Percentiles rank a stretch among this genome's conserved stretches.
These are phyloP conservation scores for Eutrema heterophyllum DNA, from an alignment of 345 rosid species.

Conservation along the genomic window DNA sequence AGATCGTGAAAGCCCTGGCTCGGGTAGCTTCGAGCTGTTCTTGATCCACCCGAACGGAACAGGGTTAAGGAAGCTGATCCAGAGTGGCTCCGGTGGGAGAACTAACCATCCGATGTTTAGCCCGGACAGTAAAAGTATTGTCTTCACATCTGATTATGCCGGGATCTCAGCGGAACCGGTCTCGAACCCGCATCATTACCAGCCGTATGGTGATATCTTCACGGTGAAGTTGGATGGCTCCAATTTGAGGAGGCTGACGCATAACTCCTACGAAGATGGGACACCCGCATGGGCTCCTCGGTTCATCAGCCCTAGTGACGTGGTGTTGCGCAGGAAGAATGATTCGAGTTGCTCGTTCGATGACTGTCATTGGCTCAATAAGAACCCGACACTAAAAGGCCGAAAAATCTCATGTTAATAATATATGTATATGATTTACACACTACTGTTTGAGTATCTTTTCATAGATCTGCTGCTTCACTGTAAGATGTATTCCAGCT, in stretches of 20 bases:
- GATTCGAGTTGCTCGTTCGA: conserved; percentile 51
- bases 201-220: conserved; percentile 86
- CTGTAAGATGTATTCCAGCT: background rate
- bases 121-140: conserved; percentile 67
- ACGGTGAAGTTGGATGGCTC: conserved; percentile 70
- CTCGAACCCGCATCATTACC: conserved; percentile 77
- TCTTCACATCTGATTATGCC: conserved; percentile 67
- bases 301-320: conserved; percentile 47
- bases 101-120: conserved; percentile 74
- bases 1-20: conserved; percentile 64
- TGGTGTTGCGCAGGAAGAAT: conserved; percentile 35
- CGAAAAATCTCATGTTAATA: conserved; percentile 21
- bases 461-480: background rate
- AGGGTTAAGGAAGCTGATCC: conserved; percentile 58
- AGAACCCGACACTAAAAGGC: conserved; percentile 36
- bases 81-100: conserved; percentile 69
- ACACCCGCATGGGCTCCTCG: conserved; percentile 71
- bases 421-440: background rate
- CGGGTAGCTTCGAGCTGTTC: conserved; percentile 68
- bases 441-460: background rate
- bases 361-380: conserved; percentile 71
- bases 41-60: conserved; percentile 80
- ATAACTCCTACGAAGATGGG: conserved; percentile 85
- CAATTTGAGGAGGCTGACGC: conserved; percentile 64
- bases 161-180: conserved; percentile 90